Base-by-base conservation (phyloP, 768 basidiomycete genomes). In the Russula sp. region DNA sequence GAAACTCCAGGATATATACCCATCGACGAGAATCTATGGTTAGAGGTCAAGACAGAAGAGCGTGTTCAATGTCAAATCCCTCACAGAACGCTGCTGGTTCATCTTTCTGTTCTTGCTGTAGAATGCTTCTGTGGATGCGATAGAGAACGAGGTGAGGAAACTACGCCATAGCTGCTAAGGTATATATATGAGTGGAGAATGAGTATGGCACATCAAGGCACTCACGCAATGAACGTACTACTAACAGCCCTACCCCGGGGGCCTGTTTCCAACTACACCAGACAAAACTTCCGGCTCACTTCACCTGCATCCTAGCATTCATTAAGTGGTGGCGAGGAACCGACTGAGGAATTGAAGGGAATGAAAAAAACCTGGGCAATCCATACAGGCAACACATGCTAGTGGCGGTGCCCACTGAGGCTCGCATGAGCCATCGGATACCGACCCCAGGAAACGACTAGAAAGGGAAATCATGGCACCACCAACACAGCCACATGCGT, bases 11-110 rank as follows among this genome's bases (percentile, higher is more conserved):
- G 62, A 59, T 41, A 59, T n/a, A 13, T 59, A 59, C 7, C 62
- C 57, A 11, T 63, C 62, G 14, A 63, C 52, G 11, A 63, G 62
- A 13, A 59, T 16, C 57, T 59, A 18, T 16, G 25, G 16, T 7
- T 2, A 9, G 18, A 29, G 14, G 46, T 63, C 20, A 59, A 38
- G 14, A 43, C 22, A 22, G 29, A 38, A n/a, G 32, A 20, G 25
- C 14, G 4, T 4, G 14, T 29, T 32, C 11, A 29, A 57, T n/a
- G 29, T 38, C 7, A 7, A 0, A 4, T 18, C 5, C 5, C 56
- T 62, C 29, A 57, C 61, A 45, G 13, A 13, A 13, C 14, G 29
- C 29, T 2, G 18, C 10, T 51, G 36, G 18, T 4, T n/a, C 48
- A 54, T 47, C 36, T 10, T 14, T 20, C 7, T 29, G 16, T 38